Base-by-base conservation (phyloP, 2,329 filamentous ascomycete genomes). In the Ophiostoma sp. region DNA sequence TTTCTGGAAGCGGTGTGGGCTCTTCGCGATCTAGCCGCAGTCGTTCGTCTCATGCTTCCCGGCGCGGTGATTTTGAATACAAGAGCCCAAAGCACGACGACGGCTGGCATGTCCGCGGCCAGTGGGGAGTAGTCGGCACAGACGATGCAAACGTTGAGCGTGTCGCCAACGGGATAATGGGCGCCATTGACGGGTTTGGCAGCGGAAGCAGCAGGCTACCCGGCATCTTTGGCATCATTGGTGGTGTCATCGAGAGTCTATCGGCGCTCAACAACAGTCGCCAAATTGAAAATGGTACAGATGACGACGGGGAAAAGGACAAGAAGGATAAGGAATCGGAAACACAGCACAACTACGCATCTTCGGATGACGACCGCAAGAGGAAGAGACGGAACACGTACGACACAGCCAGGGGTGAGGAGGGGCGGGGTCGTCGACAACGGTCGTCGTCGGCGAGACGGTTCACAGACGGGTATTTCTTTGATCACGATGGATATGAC, bases 71-170 rank as follows among this genome's bases (percentile, higher is more conserved):
- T 0, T 84, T 84, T 69, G 76, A 78, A 45, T 79, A 79, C 68
- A 70, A n/a, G 70, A 49, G 49, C 1, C 77, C 76, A 2, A 79
- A 77, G 7, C 77, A 75, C 74, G 38, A 42, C 8, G 60, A 27
- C 40, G 60, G 60, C 3, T 63, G 60, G 60, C 73, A 79, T 12
- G 73, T 81, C 16, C 75, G 72, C 0, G 81, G 82, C 0, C 75
- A 77, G 14, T 84, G 82, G 82, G 78, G 79, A 38, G 75, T 83
- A 0, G 77, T 75, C 2, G 80, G 81, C 5, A 81, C 80, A 0
- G 80, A 84, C 38, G 72, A 73, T 0, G 78, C 79, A 65, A 74
- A 76, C 40, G 78, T 83, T 4, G 80, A 83, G 44, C 73, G 74
- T 36, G 74, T 80, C 8, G 76, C 70, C 5, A 47, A 67, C 6